Evolutionary conservation across 805 yeast genomes (phyloP), one percentile per base, ranked within the genome.

Genomic region (Isabelozyma heimii): DNA sequence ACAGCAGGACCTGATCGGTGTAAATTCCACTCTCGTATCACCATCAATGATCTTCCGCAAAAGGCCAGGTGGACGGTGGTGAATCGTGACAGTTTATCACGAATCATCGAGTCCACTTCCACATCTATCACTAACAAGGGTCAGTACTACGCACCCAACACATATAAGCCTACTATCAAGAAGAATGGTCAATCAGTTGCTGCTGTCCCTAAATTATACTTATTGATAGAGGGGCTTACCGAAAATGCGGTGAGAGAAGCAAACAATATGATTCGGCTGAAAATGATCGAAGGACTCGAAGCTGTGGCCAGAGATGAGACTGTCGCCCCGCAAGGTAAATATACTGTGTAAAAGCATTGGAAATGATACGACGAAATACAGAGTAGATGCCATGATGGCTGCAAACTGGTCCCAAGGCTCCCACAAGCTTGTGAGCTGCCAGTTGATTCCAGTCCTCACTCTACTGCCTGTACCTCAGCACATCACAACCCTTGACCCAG

Each of bases 121-220:
- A 82, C 90, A 3, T 83, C 96, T 5, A 81, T 91, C 42, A 91
- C 97, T 1, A 82, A 83, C 47, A 88, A 84, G 60, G 99, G 99
- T 13, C 81, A 79, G 52, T 91, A 71, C 60, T 85, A 87, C 53
- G 63, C 72, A 0, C 69, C 73, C 1, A 61, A 60, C 41, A 55
- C 62, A 16, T 66, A 63, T 45, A 51, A 59, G 5, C 84, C 90
- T 0, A 86, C 88, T 0, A 69, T 79, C 42, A 69, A 63, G 10
- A 84, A 87, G 2, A 49, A 56, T 24, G 72, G 75, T 4, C 72
- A 74, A 14, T 79, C 75, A 0, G 72, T 66, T 3, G 50, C 61
- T 2, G 28, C 35, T 10, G 90, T 85, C 37, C 89, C 89, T 1
- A 91, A 89, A 65, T 70, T 92, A 48, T 87, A 87, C 55, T 67